Base-by-base conservation (phyloP, 2,329 filamentous ascomycete genomes). In the Exophiala lecanii-corni region DNA sequence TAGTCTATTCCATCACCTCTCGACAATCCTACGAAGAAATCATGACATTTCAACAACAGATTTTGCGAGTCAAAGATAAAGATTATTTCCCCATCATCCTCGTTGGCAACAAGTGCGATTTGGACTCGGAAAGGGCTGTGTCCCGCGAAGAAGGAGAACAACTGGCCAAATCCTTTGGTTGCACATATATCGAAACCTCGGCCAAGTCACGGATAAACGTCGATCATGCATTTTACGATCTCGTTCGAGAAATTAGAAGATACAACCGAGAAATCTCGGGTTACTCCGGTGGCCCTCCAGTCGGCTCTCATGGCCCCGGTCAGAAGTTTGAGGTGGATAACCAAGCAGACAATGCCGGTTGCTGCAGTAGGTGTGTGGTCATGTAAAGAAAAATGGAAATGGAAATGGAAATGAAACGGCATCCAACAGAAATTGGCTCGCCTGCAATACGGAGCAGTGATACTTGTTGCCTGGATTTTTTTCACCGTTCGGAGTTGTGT, bases 81-180 rank as follows among this genome's bases (percentile, higher is more conserved):
- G 92, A 98, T 71, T 95, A 96, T 68, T 98, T 98, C 75, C 92
- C 92, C 58, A 97, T 98, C 75, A 95, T 97, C 45, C 86, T 98
- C 34, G 92, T 97, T 31, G 92, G 89, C 59, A 98, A 98, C 80
- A 98, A 98, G 78, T 96, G 91, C 72, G 92, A 98, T 87, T 73
- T 98, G 66, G 91, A 96, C 62, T 75, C 76, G 58, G 91, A 98
- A 71, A 81, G 92, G 62, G 86, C 91, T 60, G 92, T 98, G 47
- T 85, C 87, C 54, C 83, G 84, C 72, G 83, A 94, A 80, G 91
- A 97, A 82, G 91, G 91, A 59, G 84, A 92, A 70, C 78, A 82
- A 47, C 74, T 97, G 56, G 91, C 89, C 53, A 79, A 79, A 57
- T 82, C 83, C 53, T 97, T 98, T 67, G 83, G 82, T 63, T 98